Conservation (phyloP, 768 basidiomycete genomes). For the Tephrocybe sp. region DNA sequence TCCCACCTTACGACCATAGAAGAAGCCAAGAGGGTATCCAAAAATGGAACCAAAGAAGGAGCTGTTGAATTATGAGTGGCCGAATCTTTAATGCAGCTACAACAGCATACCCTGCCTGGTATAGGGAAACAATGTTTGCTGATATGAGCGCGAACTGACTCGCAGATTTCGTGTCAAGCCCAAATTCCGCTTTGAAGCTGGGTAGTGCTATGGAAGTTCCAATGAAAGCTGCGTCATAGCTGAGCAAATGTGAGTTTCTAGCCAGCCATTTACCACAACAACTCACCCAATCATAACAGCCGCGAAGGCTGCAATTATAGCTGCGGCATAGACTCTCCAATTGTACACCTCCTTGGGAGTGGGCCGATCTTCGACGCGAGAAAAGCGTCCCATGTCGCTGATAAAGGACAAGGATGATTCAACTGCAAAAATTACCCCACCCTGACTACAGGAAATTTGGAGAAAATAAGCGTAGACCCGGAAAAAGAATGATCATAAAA, state of each 20-base stretch:
- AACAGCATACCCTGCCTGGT: constrained; percentile 39
- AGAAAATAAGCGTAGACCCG: background rate
- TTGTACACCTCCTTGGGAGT: constrained; percentile 37
- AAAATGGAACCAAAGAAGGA: constrained; percentile 41
- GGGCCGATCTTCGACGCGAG: constrained; percentile 23
- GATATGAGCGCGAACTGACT: constrained; percentile 31
- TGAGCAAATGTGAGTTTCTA: constrained; percentile 6
- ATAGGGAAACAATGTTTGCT: constrained; percentile 46
- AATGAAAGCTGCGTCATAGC: constrained; percentile 46
- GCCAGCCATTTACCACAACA: background rate
- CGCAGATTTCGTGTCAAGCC: constrained; percentile 30
- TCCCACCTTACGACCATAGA: constrained; percentile 34
- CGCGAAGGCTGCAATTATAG: constrained; percentile 34
- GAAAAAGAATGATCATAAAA: background rate
- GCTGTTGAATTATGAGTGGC: constrained; percentile 13
- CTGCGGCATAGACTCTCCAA: constrained; percentile 36
- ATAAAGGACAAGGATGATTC: background rate
- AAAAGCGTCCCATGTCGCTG: constrained; percentile 18
- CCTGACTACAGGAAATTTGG: background rate
- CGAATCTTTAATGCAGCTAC: background rate
- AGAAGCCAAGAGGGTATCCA: constrained; percentile 38
- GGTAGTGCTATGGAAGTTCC: constrained; percentile 41
- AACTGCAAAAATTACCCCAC: background rate
- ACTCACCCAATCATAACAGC: constrained; percentile 40
- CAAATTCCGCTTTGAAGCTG: constrained; percentile 47